phyloP scores from a whole-genome alignment of 345 rosid genomes.

The Stellera chamaejasme region DNA sequence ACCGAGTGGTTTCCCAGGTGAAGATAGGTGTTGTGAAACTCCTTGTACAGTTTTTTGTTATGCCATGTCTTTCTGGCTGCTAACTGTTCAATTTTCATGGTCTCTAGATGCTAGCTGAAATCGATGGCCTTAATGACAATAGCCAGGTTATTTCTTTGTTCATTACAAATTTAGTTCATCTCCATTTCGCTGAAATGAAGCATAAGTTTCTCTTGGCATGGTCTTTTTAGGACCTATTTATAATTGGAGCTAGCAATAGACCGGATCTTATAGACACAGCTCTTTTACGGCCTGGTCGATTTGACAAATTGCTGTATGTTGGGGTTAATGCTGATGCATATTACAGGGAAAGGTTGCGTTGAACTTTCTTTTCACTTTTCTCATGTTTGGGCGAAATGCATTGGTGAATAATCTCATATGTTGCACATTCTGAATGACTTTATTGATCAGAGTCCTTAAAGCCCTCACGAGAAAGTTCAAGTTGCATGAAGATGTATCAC shows the following conservation, averaged over 20 bases:
- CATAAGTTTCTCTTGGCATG: constrained; percentile 2
- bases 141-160: constrained; percentile 40
- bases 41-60: not conserved
- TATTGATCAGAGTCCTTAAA: constrained; percentile 60
- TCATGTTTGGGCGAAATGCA: not conserved
- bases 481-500: constrained; percentile 72
- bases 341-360: constrained; percentile 71
- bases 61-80: not conserved
- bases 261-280: constrained; percentile 97
- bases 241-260: constrained; percentile 96
- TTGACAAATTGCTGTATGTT: constrained; percentile 88
- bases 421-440: constrained; percentile 9
- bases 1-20: constrained; percentile 95
- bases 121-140: constrained; percentile 86
- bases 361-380: constrained; percentile 1
- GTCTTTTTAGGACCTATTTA: constrained; percentile 62
- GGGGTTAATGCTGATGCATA: constrained; percentile 91
- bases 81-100: constrained; percentile 9
- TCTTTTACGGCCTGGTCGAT: constrained; percentile 94
- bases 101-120: constrained; percentile 92
- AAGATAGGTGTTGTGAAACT: constrained; percentile 16
- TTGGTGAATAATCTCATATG: constrained; percentile 1
- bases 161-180: constrained; percentile 5
- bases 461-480: constrained; percentile 96
- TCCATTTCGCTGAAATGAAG: constrained; percentile 7